Evolutionary conservation across 306 rosid genomes (phyloP).

Genomic region (Castanea crenata): DNA sequence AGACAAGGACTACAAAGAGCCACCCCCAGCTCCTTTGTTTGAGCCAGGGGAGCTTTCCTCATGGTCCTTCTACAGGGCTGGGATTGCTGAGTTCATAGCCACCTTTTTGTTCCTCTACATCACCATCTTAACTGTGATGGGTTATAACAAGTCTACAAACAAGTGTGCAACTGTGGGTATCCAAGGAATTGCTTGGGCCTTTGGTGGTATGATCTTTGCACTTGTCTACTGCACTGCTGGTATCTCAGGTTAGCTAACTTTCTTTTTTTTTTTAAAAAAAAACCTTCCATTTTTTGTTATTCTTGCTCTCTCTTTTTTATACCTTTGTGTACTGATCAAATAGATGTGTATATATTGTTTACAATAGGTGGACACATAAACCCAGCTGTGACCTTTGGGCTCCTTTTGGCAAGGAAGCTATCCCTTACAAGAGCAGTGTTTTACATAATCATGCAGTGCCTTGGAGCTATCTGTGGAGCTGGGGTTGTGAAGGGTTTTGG

Average conservation of each 20-base stretch:
- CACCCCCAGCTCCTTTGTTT: slow-evolving; percentile 83
- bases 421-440: slow-evolving; percentile 76
- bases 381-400: slow-evolving; percentile 90
- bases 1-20: slow-evolving; percentile 79
- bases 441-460: slow-evolving; percentile 81
- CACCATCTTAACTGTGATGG: slow-evolving; percentile 81
- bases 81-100: slow-evolving; percentile 84
- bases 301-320: neutral
- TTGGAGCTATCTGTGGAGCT: slow-evolving; percentile 97
- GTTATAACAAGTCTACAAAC: slow-evolving; percentile 39
- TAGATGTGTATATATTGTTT: slow-evolving; percentile 16
- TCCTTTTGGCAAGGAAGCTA: slow-evolving; percentile 80
- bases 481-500: slow-evolving; percentile 83
- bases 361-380: slow-evolving; percentile 86
- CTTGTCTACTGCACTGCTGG: slow-evolving; percentile 97
- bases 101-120: slow-evolving; percentile 92
- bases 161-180: slow-evolving; percentile 75
- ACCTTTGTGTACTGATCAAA: neutral
- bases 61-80: slow-evolving; percentile 94
- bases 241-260: slow-evolving; percentile 53
- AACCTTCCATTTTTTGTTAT: neutral
- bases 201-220: slow-evolving; percentile 97
- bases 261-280: too few relatives aligned
- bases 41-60: slow-evolving; percentile 85
- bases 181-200: slow-evolving; percentile 98